Percentiles rank a stretch among this genome's conserved stretches.
These are phyloP conservation scores for Rutstroemia sp. DNA, from an alignment of 2,329 filamentous ascomycete genomes.

Conservation along the genomic window DNA sequence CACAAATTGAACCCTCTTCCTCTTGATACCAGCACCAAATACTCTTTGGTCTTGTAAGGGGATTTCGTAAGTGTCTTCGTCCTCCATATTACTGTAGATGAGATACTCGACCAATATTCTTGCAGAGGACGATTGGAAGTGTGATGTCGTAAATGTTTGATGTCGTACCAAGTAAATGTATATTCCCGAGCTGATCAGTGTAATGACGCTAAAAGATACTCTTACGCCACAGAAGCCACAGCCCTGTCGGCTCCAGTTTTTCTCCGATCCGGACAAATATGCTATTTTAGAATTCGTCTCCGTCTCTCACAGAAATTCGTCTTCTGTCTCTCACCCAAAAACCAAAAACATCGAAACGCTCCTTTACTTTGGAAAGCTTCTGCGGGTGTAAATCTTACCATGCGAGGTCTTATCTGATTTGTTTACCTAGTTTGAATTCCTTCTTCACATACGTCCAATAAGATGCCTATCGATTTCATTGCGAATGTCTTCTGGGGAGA, in stretches of 20 bases:
- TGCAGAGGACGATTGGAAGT: too few species aligned
- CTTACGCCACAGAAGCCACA: conserved; percentile 7
- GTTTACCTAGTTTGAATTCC: not conserved
- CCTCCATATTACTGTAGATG: conserved; percentile 14
- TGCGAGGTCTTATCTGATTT: not conserved
- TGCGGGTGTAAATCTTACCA: not conserved
- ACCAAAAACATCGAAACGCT: not conserved
- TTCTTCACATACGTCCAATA: not conserved
- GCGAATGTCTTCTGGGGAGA: conserved; percentile 20
- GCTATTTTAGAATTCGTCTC: not conserved
- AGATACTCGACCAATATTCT: not conserved
- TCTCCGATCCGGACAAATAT: conserved; percentile 6
- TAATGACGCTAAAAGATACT: not conserved
- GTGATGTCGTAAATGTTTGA: too few species aligned
- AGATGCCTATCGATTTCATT: conserved; percentile 28
- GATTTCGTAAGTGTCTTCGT: conserved; percentile 50
- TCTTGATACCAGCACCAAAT: conserved; percentile 56
- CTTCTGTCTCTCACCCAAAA: not conserved
- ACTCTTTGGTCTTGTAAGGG: conserved; percentile 51
- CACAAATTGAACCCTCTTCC: conserved; percentile 54
- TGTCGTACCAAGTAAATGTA: too few species aligned
- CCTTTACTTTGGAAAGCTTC: not conserved
- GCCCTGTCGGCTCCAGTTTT: not conserved
- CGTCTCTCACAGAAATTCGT: too few species aligned
- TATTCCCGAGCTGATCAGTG: not conserved